Evolutionary conservation across 495 filamentous ascomycete genomes (phyloP).

Genomic region (Recurvomyces mirabilis): DNA sequence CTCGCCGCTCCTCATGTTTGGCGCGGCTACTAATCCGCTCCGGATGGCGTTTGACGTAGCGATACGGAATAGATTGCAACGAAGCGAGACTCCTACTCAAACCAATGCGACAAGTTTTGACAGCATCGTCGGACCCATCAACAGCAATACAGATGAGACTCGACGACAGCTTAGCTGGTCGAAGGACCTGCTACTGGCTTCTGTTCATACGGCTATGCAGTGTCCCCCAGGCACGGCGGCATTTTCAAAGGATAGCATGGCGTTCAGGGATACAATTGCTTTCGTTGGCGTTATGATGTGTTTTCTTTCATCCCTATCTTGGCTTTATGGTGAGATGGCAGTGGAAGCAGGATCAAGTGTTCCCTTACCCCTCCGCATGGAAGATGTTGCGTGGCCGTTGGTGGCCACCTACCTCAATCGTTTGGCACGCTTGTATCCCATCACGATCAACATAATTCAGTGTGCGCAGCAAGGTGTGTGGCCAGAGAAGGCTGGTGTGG

Average conservation of each 20-base stretch:
- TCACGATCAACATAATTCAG: constrained; percentile 36
- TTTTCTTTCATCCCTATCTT: constrained; percentile 51
- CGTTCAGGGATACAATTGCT: constrained; percentile 54
- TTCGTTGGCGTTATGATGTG: constrained; percentile 57
- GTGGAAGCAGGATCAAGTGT: constrained; percentile 19
- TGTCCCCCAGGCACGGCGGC: constrained; percentile 50
- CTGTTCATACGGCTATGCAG: constrained; percentile 44
- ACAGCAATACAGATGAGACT: constrained; percentile 8
- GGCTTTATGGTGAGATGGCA: constrained; percentile 40
- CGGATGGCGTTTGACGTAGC: constrained; percentile 28
- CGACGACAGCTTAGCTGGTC: constrained; percentile 21
- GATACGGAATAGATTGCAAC: constrained; percentile 9
- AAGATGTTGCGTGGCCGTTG: constrained; percentile 56
- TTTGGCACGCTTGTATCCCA: constrained; percentile 36
- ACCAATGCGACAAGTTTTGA: constrained; percentile 3
- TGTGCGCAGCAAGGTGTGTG: constrained; percentile 27
- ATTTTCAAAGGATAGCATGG: too few relatives aligned
- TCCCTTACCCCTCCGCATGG: constrained; percentile 28
- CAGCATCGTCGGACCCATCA: constrained; percentile 2
- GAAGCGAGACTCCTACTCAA: neutral
- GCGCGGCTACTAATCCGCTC: constrained; percentile 36
- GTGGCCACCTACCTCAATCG: constrained; percentile 57
- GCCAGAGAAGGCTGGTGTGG: constrained; percentile 44
- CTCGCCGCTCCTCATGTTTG: constrained; percentile 48
- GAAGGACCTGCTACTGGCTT: constrained; percentile 36